These are phyloP conservation scores for Chaetomidium leptoderma DNA, from an alignment of 495 filamentous ascomycete species.

Conservation along the genomic window DNA sequence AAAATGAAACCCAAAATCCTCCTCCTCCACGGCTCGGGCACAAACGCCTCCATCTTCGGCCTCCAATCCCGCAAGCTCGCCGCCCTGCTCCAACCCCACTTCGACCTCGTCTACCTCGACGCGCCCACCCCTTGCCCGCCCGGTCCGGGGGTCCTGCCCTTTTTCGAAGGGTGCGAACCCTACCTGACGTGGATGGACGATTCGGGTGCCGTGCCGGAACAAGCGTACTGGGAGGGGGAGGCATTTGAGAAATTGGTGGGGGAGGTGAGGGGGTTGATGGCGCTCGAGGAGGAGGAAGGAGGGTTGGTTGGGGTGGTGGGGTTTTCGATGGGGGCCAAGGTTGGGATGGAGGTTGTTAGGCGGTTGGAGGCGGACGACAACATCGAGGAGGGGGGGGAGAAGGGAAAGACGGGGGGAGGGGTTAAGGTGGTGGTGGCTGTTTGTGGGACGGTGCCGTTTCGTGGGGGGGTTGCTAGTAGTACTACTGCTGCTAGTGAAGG, in stretches of 20 bases:
- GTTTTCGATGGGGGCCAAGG: constrained; percentile 33
- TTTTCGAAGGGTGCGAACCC: constrained; percentile 27
- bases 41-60: constrained; percentile 27
- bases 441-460: constrained; percentile 29
- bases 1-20: constrained; percentile 27
- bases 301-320: constrained; percentile 28
- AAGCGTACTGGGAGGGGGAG: constrained; percentile 10
- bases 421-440: constrained; percentile 21
- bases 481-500: too few species aligned
- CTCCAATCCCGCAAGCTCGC: constrained; percentile 28
- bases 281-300: neutral
- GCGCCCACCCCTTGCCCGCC: constrained; percentile 16
- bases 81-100: constrained; percentile 22
- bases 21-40: constrained; percentile 29
- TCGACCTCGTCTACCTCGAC: constrained; percentile 25
- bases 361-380: constrained; percentile 15
- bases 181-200: constrained; percentile 27
- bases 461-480: neutral
- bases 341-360: constrained; percentile 22
- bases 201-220: neutral
- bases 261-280: neutral
- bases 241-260: neutral
- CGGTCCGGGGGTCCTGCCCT: constrained; percentile 27
- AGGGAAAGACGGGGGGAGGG: neutral
- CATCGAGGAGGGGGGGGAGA: neutral